Base-by-base conservation (phyloP, 1,284 basidiomycete species). In the Apiotrichum akiyoshidainum region DNA sequence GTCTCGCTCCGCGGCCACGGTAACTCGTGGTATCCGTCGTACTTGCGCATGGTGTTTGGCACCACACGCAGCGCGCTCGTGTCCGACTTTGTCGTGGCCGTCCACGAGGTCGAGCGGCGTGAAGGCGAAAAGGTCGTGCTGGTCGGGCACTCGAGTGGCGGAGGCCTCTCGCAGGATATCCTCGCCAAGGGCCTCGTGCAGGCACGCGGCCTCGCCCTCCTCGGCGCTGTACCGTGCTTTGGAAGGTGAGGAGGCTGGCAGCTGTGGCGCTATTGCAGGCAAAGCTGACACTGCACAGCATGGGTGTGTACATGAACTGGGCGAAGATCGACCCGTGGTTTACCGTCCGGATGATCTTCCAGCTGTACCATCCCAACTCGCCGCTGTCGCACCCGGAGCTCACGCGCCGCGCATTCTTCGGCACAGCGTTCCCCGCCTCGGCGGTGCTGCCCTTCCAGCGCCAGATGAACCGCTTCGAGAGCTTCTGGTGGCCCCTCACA, bases 121-220 rank as follows among this genome's bases (percentile, higher is more conserved):
- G 41, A 37, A 22, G 45, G 33, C 19, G 31, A 46, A 16, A 16
- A 50, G 48, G 26, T 37, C 7, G 53, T 59, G 19, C 53, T 59
- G 2, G 53, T 50, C 8, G 58, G 58, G 16, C 58, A 59, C 53
- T 59, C 58, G 21, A 41, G 35, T n/a, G 58, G 58, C 45, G 58
- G 58, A 19, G 58, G 58, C 0, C 58, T 59, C 14, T 22, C 39
- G 17, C 58, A 59, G 48, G 44, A 45, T 5, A 31, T 59, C 12
- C 53, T 59, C 2, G 47, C 48, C 10, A 50, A 52, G 9, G 48
- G 48, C 1, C 37, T 37, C 12, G 37, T 37, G 10, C 37, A 21
- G 13, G 58, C 39, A 4, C 26, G 33, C 12, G 58, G 39, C 5
- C 53, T 59, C 5, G 58, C 49, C 1, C 53, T 59, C 5, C 49